phyloP scores from a whole-genome alignment of 73 alveolate genomes.

The Tetrahymena elliotti region DNA sequence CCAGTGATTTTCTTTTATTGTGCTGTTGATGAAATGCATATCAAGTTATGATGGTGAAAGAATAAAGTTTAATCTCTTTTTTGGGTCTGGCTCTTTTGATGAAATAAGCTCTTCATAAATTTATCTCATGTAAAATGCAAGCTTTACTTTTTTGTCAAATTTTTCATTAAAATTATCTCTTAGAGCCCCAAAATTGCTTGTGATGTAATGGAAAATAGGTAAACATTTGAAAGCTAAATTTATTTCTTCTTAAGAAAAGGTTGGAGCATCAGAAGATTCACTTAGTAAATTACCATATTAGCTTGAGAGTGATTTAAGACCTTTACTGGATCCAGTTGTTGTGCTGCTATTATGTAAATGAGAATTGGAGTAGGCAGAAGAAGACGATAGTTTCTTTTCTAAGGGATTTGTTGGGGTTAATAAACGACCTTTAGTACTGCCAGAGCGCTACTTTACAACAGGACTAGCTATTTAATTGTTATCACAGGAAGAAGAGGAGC shows the following conservation, averaged over 20 bases:
- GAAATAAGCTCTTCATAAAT: not conserved
- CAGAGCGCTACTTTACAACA: not conserved
- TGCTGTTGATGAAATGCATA: not conserved
- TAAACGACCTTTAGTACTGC: not conserved
- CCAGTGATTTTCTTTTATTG: not conserved
- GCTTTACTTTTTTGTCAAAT: not conserved
- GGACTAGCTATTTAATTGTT: not conserved
- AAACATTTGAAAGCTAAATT: not conserved
- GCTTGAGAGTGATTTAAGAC: not conserved
- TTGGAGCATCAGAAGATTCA: not conserved
- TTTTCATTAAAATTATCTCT: not conserved
- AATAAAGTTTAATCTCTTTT: not conserved
- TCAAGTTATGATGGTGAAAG: not conserved
- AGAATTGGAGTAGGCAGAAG: not conserved
- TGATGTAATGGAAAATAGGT: not conserved
- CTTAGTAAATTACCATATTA: not conserved
- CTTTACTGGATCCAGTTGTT: not conserved
- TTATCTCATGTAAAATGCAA: not conserved
- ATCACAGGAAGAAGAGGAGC: not conserved
- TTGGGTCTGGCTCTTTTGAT: not conserved
- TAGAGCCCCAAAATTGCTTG: not conserved
- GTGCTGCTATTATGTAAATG: not conserved
- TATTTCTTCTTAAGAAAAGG: not conserved
- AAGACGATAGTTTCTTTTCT: not conserved
- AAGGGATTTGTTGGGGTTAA: not conserved